Evolutionary conservation across 2,329 filamentous ascomycete species (phyloP).

Genomic region (Alternaria ventricosa): DNA sequence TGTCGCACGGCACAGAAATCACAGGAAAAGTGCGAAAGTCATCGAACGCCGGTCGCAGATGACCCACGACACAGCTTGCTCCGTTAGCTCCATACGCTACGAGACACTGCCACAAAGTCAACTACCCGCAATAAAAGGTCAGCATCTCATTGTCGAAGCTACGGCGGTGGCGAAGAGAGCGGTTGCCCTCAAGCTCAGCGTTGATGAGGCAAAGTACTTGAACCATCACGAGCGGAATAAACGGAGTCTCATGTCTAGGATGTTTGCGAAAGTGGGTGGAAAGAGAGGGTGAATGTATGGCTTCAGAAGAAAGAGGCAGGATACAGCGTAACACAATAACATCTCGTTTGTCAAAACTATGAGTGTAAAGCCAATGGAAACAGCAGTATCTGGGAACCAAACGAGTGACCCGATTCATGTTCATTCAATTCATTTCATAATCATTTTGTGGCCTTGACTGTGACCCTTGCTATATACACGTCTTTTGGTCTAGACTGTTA

Average conservation of each 20-base stretch:
- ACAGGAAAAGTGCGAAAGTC: neutral
- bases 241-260: neutral
- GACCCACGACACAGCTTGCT: neutral
- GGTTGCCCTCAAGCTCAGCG: neutral
- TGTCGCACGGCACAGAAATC: neutral
- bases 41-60: neutral
- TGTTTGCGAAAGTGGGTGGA: neutral
- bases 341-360: neutral
- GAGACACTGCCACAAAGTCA: neutral
- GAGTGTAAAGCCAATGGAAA: neutral
- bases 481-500: constrained; percentile 5
- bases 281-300: neutral
- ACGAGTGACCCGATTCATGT: neutral
- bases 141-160: neutral
- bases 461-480: neutral
- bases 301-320: neutral
- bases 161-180: neutral
- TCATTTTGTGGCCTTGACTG: neutral
- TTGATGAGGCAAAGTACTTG: neutral
- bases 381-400: neutral
- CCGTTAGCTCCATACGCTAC: neutral
- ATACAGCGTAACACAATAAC: neutral
- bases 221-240: neutral
- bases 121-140: neutral
- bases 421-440: neutral